Evolutionary conservation across 1,284 basidiomycete genomes (phyloP).

Genomic region (Ustilago xerochloae): DNA sequence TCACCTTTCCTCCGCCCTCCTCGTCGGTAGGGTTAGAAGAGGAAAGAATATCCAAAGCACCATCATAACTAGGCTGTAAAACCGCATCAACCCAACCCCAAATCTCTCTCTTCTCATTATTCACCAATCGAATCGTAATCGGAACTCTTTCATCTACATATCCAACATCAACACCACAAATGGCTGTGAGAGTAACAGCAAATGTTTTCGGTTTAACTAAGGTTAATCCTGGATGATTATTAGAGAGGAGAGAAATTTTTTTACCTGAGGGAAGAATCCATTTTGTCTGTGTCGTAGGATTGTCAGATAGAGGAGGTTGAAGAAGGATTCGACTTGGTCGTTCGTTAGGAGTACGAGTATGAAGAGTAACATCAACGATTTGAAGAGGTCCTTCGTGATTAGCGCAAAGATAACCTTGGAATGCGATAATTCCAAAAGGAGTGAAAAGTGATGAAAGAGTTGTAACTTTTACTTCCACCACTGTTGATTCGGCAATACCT

Average conservation of each 20-base stretch:
- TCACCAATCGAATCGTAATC: conserved; percentile 16
- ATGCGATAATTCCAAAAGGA: neutral
- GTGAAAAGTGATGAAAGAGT: conserved; percentile 1
- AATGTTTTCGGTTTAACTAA: conserved; percentile 10
- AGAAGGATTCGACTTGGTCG: neutral
- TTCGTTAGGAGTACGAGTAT: neutral
- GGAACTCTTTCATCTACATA: conserved; percentile 35
- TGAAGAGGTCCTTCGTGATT: neutral
- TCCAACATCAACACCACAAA: neutral
- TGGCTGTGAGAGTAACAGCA: conserved; percentile 8
- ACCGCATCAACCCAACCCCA: conserved; percentile 11
- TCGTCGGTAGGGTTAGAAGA: neutral
- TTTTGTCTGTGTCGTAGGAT: neutral
- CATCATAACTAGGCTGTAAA: conserved; percentile 38
- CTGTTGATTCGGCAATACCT: conserved; percentile 1
- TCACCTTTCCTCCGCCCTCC: neutral
- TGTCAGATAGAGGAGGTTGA: neutral
- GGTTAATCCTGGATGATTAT: neutral
- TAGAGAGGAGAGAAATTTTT: neutral
- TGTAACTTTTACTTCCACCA: neutral
- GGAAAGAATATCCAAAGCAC: conserved; percentile 12
- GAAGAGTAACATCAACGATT: neutral
- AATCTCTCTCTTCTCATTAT: conserved; percentile 16
- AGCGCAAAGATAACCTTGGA: conserved; percentile 17
- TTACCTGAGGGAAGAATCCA: conserved; percentile 18